Conservation (phyloP, 768 basidiomycete genomes). For the Gloeopeniophorella convolvens region DNA sequence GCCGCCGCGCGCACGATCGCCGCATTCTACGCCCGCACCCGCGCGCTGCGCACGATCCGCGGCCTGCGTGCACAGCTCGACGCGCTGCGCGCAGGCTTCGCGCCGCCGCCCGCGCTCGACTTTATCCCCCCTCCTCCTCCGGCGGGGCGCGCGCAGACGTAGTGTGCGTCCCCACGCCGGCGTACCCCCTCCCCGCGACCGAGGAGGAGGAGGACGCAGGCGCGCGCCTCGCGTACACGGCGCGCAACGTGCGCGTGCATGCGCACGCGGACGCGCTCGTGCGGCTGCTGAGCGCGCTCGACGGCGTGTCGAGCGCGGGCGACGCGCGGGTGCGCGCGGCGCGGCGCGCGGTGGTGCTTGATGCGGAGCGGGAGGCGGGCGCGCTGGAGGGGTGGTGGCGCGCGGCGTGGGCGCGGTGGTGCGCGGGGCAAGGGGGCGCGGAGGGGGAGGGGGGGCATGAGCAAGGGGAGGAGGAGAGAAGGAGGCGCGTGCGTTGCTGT, state of each 20-base stretch:
- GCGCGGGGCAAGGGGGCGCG: too few species aligned
- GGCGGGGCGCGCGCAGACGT: neutral
- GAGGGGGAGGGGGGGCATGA: too few species aligned
- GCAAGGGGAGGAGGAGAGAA: too few species aligned
- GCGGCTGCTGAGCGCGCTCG: slow-evolving; percentile 48
- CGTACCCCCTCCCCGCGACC: neutral
- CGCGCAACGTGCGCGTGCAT: slow-evolving; percentile 53
- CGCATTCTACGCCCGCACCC: neutral
- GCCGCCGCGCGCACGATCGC: neutral
- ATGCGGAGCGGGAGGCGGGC: slow-evolving; percentile 52
- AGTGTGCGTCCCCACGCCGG: neutral
- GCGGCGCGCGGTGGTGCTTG: slow-evolving; percentile 48
- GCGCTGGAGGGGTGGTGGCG: slow-evolving; percentile 37
- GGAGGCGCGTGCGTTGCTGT: too few species aligned
- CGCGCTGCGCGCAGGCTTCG: neutral
- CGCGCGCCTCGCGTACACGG: slow-evolving; percentile 45
- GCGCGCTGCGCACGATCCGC: neutral
- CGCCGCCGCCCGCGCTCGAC: neutral
- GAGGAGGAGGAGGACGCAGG: slow-evolving; percentile 1
- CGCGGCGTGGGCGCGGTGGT: neutral
- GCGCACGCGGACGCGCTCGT: slow-evolving; percentile 57
- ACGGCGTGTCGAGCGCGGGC: slow-evolving; percentile 56
- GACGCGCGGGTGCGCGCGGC: slow-evolving; percentile 43
- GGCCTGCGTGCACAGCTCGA: neutral
- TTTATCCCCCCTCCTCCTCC: too few species aligned